Conservation (phyloP, 1,284 basidiomycete species). For the Golubevia sp. region DNA sequence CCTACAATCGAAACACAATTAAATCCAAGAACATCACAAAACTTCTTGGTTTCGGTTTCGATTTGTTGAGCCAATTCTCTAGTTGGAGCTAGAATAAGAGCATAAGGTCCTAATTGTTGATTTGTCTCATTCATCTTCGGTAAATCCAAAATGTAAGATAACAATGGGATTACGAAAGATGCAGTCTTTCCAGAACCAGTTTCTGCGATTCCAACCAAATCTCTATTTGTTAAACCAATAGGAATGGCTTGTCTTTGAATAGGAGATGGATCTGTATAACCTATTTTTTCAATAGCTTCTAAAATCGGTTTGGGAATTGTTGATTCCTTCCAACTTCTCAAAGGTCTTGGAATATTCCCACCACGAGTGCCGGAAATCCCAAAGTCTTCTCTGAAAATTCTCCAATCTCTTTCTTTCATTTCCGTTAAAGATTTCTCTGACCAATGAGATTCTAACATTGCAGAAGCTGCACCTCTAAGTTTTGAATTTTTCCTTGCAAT, state of each 20-base stretch:
- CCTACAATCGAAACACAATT: slow-evolving; percentile 96
- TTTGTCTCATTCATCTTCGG: slow-evolving; percentile 87
- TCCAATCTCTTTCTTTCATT: slow-evolving; percentile 98
- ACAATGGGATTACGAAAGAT: slow-evolving; percentile 98
- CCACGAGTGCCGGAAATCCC: slow-evolving; percentile 72
- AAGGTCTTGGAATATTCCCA: slow-evolving; percentile 86
- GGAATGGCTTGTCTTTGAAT: slow-evolving; percentile 98
- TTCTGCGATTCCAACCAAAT: slow-evolving; percentile 97
- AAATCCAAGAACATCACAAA: slow-evolving; percentile 83
- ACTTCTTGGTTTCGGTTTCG: slow-evolving; percentile 87
- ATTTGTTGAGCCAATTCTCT: slow-evolving; percentile 98
- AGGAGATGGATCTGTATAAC: slow-evolving; percentile 93
- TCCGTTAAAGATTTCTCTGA: slow-evolving; percentile 88
- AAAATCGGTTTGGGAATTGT: slow-evolving; percentile 78
- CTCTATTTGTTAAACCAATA: slow-evolving; percentile 91
- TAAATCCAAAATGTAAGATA: slow-evolving; percentile 85
- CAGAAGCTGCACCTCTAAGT: slow-evolving; percentile 74
- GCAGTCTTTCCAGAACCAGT: slow-evolving; percentile 98
- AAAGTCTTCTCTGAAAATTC: slow-evolving; percentile 98
- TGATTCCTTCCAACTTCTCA: slow-evolving; percentile 90
- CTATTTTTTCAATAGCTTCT: slow-evolving; percentile 83
- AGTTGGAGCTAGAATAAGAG: slow-evolving; percentile 91
- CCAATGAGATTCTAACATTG: slow-evolving; percentile 85
- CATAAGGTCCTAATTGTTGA: slow-evolving; percentile 88
- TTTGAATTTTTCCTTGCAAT: neutral